A percentile compares a stretch with the other conserved stretches of the same genome.
phyloP scores from a whole-genome alignment of 345 rosid genomes.

The Microcos paniculata region DNA sequence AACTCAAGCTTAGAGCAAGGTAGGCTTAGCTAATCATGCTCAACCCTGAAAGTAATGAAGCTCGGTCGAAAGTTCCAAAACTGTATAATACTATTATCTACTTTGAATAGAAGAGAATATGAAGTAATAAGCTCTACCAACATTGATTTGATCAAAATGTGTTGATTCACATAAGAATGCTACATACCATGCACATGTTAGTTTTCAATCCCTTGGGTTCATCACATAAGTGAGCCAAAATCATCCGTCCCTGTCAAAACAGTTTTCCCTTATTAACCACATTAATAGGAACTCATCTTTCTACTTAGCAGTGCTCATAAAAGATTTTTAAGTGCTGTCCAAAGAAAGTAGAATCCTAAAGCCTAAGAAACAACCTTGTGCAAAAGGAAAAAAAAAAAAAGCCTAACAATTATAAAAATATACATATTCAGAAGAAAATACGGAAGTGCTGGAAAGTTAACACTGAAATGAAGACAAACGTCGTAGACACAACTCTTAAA shows the following conservation, averaged over 20 bases:
- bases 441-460: not conserved
- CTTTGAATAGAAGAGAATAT: not conserved
- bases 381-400: no score
- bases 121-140: not conserved
- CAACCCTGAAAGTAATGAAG: not conserved
- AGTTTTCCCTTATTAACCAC: slow-evolving; percentile 17
- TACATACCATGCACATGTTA: slow-evolving; percentile 95
- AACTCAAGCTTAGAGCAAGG: not conserved
- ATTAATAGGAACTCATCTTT: not conserved
- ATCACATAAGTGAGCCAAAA: slow-evolving; percentile 96
- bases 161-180: slow-evolving; percentile 6
- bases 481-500: no score
- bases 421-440: no score
- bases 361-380: not conserved
- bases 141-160: not conserved
- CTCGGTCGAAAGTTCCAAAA: not conserved
- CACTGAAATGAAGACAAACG: not conserved
- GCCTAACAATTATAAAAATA: no score
- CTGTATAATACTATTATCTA: not conserved
- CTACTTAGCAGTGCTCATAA: not conserved
- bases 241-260: slow-evolving; percentile 93
- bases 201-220: slow-evolving; percentile 99
- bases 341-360: not conserved
- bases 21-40: not conserved
- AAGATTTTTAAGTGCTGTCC: not conserved